A percentile compares a stretch with the other conserved stretches of the same genome.
Evolutionary conservation across 768 basidiomycete genomes (phyloP).

Genomic region (Erythrobasidium yunnanense): DNA sequence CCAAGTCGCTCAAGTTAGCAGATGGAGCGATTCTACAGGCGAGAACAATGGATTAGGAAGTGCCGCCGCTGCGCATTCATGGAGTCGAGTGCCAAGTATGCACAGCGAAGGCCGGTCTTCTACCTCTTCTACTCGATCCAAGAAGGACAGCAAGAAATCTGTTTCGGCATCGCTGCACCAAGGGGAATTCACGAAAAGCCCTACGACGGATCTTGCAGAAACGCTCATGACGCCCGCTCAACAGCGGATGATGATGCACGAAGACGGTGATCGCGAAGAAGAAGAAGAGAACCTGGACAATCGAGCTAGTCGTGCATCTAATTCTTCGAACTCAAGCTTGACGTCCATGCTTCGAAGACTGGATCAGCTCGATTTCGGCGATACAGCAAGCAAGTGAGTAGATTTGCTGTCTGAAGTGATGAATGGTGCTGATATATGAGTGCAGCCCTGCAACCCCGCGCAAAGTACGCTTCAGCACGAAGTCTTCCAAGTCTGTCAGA

Average conservation of each 20-base stretch:
- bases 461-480: neutral
- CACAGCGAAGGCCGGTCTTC: neutral
- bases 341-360: neutral
- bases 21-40: slow-evolving; percentile 10
- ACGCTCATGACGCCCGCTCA: no score
- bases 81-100: neutral
- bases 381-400: slow-evolving; percentile 2
- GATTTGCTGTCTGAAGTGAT: neutral
- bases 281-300: neutral
- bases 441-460: neutral
- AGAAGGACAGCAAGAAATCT: no score
- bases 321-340: neutral
- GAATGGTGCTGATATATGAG: neutral
- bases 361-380: slow-evolving; percentile 17
- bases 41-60: no score
- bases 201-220: no score
- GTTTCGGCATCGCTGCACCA: no score
- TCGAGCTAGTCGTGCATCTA: no score
- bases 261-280: neutral
- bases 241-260: no score
- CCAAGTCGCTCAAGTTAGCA: slow-evolving; percentile 4
- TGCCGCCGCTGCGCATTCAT: neutral
- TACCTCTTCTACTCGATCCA: neutral
- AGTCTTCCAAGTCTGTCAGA: neutral
- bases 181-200: no score